Percentiles rank a stretch among this genome's conserved stretches.
Evolutionary conservation across 2,329 filamentous ascomycete species (phyloP).

Genomic region (Penicillium janthinellum): DNA sequence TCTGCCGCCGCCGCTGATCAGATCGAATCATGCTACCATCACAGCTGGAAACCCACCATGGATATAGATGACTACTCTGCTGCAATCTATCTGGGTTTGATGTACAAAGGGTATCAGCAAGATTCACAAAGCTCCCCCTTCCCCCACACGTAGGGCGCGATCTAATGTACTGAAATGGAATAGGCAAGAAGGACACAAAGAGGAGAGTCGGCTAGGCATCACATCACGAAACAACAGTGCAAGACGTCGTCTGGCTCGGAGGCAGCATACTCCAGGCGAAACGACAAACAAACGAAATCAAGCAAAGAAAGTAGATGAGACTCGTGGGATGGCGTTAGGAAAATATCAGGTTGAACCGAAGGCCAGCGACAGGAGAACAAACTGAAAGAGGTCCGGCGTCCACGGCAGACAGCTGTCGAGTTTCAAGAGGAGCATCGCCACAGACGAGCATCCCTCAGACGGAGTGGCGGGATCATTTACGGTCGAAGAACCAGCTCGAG

Average conservation of each 20-base stretch:
- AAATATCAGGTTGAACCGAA: constrained; percentile 20
- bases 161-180: constrained; percentile 28
- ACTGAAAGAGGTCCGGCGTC: constrained; percentile 22
- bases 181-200: constrained; percentile 1
- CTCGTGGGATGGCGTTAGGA: constrained; percentile 26
- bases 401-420: constrained; percentile 20
- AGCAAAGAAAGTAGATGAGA: constrained; percentile 14
- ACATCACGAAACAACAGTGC: neutral
- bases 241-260: neutral
- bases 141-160: constrained; percentile 20
- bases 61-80: constrained; percentile 15
- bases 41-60: constrained; percentile 9
- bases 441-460: constrained; percentile 16
- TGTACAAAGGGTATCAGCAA: constrained; percentile 31
- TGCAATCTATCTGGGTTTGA: constrained; percentile 31
- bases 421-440: constrained; percentile 20
- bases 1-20: neutral
- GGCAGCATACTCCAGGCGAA: neutral
- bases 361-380: constrained; percentile 23
- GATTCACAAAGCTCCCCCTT: constrained; percentile 22
- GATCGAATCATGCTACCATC: neutral
- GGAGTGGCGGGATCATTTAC: constrained; percentile 37
- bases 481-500: constrained; percentile 58
- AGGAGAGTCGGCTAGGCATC: constrained; percentile 7
- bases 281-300: constrained; percentile 2